Evolutionary conservation across 2,329 filamentous ascomycete species (phyloP).

Genomic region (Phialemonium atrogriseum): DNA sequence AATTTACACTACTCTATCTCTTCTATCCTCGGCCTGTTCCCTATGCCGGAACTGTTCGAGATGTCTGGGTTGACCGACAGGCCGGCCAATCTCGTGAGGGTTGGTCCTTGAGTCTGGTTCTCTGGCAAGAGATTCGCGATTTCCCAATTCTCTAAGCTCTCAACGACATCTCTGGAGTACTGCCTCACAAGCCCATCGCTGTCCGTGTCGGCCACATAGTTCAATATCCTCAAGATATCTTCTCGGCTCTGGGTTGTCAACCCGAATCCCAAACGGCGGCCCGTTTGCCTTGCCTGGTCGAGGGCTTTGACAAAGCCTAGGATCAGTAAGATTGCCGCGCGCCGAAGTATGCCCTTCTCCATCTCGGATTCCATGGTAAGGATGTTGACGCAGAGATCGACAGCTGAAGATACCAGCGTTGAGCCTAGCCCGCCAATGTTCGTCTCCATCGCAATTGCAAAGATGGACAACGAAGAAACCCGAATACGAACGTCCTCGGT

Average conservation of each 20-base stretch:
- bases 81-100: conserved; percentile 29
- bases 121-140: conserved; percentile 27
- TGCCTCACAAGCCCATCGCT: conserved; percentile 59
- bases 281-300: conserved; percentile 39
- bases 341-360: conserved; percentile 56
- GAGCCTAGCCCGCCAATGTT: conserved; percentile 49
- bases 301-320: conserved; percentile 54
- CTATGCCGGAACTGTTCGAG: background rate
- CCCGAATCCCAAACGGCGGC: conserved; percentile 41
- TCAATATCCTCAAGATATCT: conserved; percentile 54
- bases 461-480: conserved; percentile 58
- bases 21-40: conserved; percentile 39
- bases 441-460: conserved; percentile 51
- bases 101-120: conserved; percentile 12
- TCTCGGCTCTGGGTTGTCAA: conserved; percentile 46
- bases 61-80: conserved; percentile 28
- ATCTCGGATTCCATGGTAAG: conserved; percentile 52
- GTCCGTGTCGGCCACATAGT: conserved; percentile 58
- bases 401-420: conserved; percentile 40
- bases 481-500: conserved; percentile 64
- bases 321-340: conserved; percentile 57
- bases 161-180: conserved; percentile 58
- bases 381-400: conserved; percentile 56
- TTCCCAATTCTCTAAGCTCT: conserved; percentile 56
- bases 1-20: conserved; percentile 45